Base-by-base conservation (phyloP, 2,329 filamentous ascomycete genomes). In the Monosporascus ibericus region DNA sequence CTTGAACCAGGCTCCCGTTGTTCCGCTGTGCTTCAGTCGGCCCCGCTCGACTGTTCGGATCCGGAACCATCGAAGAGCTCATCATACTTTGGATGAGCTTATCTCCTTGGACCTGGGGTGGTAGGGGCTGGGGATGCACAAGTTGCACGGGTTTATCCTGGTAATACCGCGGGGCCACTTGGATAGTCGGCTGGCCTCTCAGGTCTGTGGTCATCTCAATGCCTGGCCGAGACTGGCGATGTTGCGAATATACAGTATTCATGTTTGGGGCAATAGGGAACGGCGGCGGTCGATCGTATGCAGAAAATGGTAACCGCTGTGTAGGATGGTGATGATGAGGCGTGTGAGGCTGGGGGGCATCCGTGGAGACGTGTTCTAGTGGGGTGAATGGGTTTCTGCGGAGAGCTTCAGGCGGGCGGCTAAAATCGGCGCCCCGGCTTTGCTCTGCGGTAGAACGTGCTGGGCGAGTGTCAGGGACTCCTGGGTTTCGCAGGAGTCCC, bases 301-400 rank as follows among this genome's bases (percentile, higher is more conserved):
- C 70, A 39, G 70, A 70, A 49, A 75, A 68, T 11, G 76, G 74
- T 17, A 77, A 65, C 20, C 73, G 72, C 27, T 77, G 76, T 40
- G 69, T 65, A 15, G 77, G 72, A 48, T 79, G 77, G 52, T 80
- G 76, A 62, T 82, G 77, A 48, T 84, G 82, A 6, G 84, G 82
- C 42, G 78, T 81, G 40, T 71, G 73, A 15, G 84, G 81, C 62
- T 80, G 76, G 27, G 76, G 65, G 22, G 77, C 73, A 25, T 78
- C 74, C 5, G 67, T 64, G 48, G 74, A 68, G 18, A 74, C 72
- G 55, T 82, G 79, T 15, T 86, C 80, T 34, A 80, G 66, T 8
- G 82, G 78, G 5, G 80, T 81, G 48, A 76, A 75, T 42, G 74
- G 76, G 54, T 67, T 62, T 51, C 65, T 51, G 57, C 44, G 57